phyloP scores from a whole-genome alignment of 2,329 filamentous ascomycete genomes.

The Claviceps lovelessii region DNA sequence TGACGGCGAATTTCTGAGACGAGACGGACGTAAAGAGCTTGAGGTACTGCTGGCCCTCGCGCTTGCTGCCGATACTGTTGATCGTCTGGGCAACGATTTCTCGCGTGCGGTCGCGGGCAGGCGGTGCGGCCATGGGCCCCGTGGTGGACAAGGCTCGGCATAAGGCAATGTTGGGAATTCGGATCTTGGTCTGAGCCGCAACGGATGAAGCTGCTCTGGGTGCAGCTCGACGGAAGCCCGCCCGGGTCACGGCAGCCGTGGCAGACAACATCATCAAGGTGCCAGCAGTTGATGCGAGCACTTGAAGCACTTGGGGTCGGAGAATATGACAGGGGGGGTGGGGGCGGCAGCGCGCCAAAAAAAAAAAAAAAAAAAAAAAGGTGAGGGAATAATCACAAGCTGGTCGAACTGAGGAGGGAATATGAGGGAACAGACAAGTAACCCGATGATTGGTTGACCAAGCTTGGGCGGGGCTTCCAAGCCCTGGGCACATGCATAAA shows the following conservation, averaged over 20 bases:
- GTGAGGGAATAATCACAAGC: background rate
- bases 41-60: conserved; percentile 64
- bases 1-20: conserved; percentile 92
- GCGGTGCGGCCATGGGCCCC: background rate
- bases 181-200: background rate
- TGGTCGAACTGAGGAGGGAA: background rate
- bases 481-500: background rate
- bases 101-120: conserved; percentile 1
- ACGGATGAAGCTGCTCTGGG: background rate
- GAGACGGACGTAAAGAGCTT: conserved; percentile 95
- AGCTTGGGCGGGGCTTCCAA: background rate
- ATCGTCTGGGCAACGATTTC: conserved; percentile 4
- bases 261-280: conserved; percentile 1
- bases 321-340: background rate
- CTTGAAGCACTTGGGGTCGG: background rate
- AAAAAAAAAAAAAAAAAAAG: background rate
- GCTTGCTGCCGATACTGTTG: conserved; percentile 5
- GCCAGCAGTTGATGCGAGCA: too few species aligned
- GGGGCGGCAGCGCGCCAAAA: too few species aligned
- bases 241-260: background rate
- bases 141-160: conserved; percentile 1
- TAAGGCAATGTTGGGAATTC: background rate
- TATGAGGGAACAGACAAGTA: background rate
- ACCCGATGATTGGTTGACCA: background rate
- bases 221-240: background rate